These are phyloP conservation scores for Neurospora sp. DNA, from an alignment of 2,329 filamentous ascomycete genomes.

Conservation along the genomic window DNA sequence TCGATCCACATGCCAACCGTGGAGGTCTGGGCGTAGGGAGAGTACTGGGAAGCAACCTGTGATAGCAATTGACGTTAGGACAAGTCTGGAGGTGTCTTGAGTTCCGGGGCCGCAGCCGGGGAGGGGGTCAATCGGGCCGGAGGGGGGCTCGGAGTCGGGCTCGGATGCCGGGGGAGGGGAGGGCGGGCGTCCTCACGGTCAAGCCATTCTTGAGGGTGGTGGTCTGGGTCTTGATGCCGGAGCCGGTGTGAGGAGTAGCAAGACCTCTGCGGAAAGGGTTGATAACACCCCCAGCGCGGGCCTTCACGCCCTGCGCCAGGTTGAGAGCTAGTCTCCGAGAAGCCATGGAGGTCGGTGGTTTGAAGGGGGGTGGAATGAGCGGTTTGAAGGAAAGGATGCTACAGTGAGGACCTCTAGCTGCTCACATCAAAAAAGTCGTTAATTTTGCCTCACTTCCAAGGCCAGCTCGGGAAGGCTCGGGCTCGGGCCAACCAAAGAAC, in stretches of 20 bases:
- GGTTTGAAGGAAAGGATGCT: slow-evolving; percentile 36
- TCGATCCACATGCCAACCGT: slow-evolving; percentile 99
- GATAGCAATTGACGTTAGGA: slow-evolving; percentile 18
- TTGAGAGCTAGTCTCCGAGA: slow-evolving; percentile 95
- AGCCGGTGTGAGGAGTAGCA: slow-evolving; percentile 66
- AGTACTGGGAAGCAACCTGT: slow-evolving; percentile 96
- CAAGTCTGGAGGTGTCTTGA: background rate
- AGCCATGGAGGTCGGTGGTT: slow-evolving; percentile 64
- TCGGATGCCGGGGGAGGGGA: background rate
- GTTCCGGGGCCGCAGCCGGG: slow-evolving; percentile 13
- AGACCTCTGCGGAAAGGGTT: slow-evolving; percentile 76
- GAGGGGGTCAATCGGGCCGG: slow-evolving; percentile 28
- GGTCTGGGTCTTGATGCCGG: slow-evolving; percentile 73
- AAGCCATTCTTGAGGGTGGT: slow-evolving; percentile 96
- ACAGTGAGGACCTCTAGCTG: slow-evolving; percentile 5
- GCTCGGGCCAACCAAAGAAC: slow-evolving; percentile 11
- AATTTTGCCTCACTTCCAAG: slow-evolving; percentile 21
- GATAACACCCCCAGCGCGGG: slow-evolving; percentile 74
- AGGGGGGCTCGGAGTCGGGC: slow-evolving; percentile 4
- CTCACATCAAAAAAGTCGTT: slow-evolving; percentile 18
- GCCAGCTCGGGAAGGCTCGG: slow-evolving; percentile 14
- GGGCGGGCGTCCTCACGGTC: slow-evolving; percentile 53
- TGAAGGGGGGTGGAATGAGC: slow-evolving; percentile 39
- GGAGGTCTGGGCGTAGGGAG: slow-evolving; percentile 94
- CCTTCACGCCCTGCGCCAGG: slow-evolving; percentile 83